Conservation (phyloP, 2,329 filamentous ascomycete genomes). For the Diplodia sapinea region DNA sequence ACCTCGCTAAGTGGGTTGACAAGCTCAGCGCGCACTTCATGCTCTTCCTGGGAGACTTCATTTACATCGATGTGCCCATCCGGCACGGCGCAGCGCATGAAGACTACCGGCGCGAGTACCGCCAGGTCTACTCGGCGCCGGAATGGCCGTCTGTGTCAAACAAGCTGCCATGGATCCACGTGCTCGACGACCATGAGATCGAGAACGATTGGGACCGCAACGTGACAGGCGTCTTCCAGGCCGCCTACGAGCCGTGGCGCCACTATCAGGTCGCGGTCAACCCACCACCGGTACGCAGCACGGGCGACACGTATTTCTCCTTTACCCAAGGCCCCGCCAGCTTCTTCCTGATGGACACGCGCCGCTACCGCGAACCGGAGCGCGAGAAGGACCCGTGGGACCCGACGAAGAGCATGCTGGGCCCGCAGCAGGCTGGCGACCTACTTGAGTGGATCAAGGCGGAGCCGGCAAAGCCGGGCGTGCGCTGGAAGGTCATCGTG, state of each 20-base stretch:
- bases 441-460: conserved; percentile 76
- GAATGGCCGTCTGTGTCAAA: conserved; percentile 80
- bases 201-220: conserved; percentile 90
- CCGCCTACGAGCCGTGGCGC: conserved; percentile 82
- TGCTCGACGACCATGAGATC: conserved; percentile 96
- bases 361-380: conserved; percentile 77
- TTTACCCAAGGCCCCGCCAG: conserved; percentile 89
- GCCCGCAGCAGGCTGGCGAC: conserved; percentile 76
- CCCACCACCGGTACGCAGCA: conserved; percentile 68
- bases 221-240: conserved; percentile 76
- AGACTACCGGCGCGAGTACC: conserved; percentile 88
- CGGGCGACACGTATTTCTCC: conserved; percentile 79
- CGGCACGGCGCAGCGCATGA: conserved; percentile 74
- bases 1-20: conserved; percentile 75
- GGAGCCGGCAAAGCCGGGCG: conserved; percentile 71
- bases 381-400: conserved; percentile 65
- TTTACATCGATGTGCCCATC: conserved; percentile 86
- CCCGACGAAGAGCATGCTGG: conserved; percentile 84
- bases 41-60: conserved; percentile 81
- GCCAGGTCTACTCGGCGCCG: conserved; percentile 92
- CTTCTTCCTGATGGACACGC: conserved; percentile 94
- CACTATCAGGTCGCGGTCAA: conserved; percentile 87
- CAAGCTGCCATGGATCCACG: conserved; percentile 95
- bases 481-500: conserved; percentile 92
- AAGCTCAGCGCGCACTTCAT: conserved; percentile 74